phyloP scores from a whole-genome alignment of 2,329 filamentous ascomycete genomes.

The Falciphora oryzae region DNA sequence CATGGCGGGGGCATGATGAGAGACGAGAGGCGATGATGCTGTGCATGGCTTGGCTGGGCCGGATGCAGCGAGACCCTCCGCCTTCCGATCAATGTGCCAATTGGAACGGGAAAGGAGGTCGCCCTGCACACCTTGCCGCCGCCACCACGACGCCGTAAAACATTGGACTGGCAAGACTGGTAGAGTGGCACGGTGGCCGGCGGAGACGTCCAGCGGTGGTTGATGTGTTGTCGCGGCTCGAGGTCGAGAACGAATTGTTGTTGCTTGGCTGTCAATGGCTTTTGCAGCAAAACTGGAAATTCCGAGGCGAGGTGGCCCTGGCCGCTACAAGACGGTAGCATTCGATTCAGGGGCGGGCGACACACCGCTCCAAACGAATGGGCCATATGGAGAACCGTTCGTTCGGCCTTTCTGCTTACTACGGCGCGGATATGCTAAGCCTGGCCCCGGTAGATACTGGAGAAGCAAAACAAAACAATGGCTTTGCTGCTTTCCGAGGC shows the following conservation, averaged over 20 bases:
- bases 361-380: not conserved
- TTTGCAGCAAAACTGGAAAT: too few relatives aligned
- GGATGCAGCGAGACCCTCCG: not conserved
- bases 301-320: not conserved
- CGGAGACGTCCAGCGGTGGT: too few relatives aligned
- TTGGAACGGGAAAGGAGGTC: not conserved
- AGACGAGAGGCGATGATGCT: not conserved
- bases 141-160: not conserved
- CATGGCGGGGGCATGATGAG: not conserved
- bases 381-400: not conserved
- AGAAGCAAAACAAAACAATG: not conserved
- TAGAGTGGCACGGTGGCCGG: too few relatives aligned
- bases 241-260: not conserved
- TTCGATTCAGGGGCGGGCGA: not conserved
- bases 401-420: not conserved
- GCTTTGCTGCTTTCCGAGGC: not conserved
- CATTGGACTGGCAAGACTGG: too few relatives aligned
- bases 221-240: not conserved
- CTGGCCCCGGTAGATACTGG: not conserved
- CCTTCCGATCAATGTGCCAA: not conserved
- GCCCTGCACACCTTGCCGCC: not conserved
- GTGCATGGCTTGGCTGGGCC: not conserved
- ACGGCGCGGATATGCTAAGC: not conserved
- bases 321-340: not conserved
- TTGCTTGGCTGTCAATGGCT: too few relatives aligned